Conservation (phyloP, 352 stramenopile species). For the Peronospora farinosa region DNA sequence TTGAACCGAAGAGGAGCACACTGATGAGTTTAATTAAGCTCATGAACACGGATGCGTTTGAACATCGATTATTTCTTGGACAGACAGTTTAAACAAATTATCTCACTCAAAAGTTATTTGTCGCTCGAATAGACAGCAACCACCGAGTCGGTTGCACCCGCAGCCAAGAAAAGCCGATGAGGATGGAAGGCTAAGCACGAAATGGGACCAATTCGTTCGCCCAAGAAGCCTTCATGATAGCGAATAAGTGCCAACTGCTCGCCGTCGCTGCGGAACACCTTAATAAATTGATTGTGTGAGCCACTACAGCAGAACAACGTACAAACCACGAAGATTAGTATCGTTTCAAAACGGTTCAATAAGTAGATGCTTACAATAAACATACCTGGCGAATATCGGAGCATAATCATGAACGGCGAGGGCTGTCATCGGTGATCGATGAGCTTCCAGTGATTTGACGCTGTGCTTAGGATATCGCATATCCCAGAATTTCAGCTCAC, state of each 20-base stretch:
- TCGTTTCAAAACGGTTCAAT: background rate
- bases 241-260: constrained; percentile 81
- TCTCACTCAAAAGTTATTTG: constrained; percentile 34
- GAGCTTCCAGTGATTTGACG: constrained; percentile 84
- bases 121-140: constrained; percentile 90
- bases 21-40: constrained; percentile 9
- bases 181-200: constrained; percentile 96
- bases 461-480: constrained; percentile 82
- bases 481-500: constrained; percentile 97
- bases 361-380: constrained; percentile 1
- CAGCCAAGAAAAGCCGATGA: constrained; percentile 91
- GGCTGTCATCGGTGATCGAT: constrained; percentile 93
- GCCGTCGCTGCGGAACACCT: constrained; percentile 91
- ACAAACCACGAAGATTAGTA: constrained; percentile 3
- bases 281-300: constrained; percentile 99
- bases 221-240: constrained; percentile 95
- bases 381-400: constrained; percentile 90
- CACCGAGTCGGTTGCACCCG: constrained; percentile 92
- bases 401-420: constrained; percentile 93
- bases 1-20: background rate
- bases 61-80: constrained; percentile 1
- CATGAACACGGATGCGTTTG: constrained; percentile 13
- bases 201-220: constrained; percentile 95
- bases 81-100: background rate
- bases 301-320: constrained; percentile 49